phyloP scores from a whole-genome alignment of 2,329 filamentous ascomycete species.

The Aspergillus jensenii region DNA sequence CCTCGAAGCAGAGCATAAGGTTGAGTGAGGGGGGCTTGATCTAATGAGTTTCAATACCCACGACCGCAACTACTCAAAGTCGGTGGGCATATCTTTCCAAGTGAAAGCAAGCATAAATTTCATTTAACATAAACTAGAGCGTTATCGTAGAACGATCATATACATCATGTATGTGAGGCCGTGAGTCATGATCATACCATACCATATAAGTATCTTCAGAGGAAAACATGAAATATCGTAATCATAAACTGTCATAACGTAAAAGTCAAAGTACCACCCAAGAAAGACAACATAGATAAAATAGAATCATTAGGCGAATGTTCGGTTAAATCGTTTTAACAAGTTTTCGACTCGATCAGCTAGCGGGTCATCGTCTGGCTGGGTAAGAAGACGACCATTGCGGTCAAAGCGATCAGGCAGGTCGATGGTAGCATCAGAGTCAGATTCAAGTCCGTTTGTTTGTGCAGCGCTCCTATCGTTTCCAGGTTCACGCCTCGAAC shows the following conservation, averaged over 20 bases:
- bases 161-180: neutral
- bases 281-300: neutral
- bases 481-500: neutral
- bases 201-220: neutral
- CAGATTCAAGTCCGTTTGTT: conserved; percentile 21
- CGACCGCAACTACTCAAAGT: too few species aligned
- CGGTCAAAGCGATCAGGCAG: conserved; percentile 46
- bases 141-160: neutral
- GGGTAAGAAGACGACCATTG: conserved; percentile 37
- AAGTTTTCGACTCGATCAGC: conserved; percentile 37
- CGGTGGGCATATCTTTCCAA: neutral
- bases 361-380: conserved; percentile 33
- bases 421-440: conserved; percentile 47
- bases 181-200: neutral
- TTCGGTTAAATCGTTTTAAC: conserved; percentile 30
- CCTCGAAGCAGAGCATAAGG: too few species aligned
- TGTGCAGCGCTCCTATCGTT: neutral
- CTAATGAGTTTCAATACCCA: neutral
- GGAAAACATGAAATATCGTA: neutral
- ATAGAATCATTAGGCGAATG: conserved; percentile 21
- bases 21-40: too few species aligned
- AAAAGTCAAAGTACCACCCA: neutral
- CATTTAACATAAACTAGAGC: neutral
- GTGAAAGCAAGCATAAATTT: neutral
- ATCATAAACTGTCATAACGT: neutral